Evolutionary conservation across 2,329 filamentous ascomycete genomes (phyloP).

Genomic region (Neonectria coccinea): DNA sequence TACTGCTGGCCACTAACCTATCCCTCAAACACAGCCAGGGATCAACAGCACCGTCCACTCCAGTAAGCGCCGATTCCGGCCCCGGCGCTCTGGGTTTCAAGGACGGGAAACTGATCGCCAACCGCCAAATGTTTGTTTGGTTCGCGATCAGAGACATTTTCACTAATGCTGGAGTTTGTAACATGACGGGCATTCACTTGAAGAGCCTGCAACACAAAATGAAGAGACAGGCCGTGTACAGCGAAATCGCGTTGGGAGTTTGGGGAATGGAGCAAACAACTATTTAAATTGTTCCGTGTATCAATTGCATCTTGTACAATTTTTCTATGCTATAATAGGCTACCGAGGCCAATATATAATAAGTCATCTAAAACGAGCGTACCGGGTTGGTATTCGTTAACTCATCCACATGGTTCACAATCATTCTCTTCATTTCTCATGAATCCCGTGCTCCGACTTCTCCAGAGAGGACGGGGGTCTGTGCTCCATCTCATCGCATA

Average conservation of each 20-base stretch:
- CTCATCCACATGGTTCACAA: slow-evolving; percentile 16
- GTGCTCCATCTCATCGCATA: slow-evolving; percentile 21
- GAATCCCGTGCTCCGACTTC: neutral
- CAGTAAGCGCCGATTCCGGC: slow-evolving; percentile 12
- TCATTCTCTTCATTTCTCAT: slow-evolving; percentile 1
- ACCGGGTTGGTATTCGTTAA: slow-evolving; percentile 17
- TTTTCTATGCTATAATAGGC: slow-evolving; percentile 4
- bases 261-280: neutral
- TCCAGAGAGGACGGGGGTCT: neutral
- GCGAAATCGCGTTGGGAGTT: neutral
- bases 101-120: neutral
- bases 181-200: neutral
- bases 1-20: neutral
- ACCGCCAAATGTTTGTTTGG: neutral
- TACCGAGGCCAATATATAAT: slow-evolving; percentile 22
- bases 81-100: slow-evolving; percentile 5
- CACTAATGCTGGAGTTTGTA: slow-evolving; percentile 4
- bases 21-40: neutral
- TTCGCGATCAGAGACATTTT: neutral
- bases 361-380: slow-evolving; percentile 30
- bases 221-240: neutral
- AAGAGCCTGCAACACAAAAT: neutral
- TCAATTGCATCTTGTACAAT: slow-evolving; percentile 15
- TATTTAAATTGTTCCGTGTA: slow-evolving; percentile 10
- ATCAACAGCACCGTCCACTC: slow-evolving; percentile 7